phyloP scores from a whole-genome alignment of 2,329 filamentous ascomycete species.

The Truncatella angustata region DNA sequence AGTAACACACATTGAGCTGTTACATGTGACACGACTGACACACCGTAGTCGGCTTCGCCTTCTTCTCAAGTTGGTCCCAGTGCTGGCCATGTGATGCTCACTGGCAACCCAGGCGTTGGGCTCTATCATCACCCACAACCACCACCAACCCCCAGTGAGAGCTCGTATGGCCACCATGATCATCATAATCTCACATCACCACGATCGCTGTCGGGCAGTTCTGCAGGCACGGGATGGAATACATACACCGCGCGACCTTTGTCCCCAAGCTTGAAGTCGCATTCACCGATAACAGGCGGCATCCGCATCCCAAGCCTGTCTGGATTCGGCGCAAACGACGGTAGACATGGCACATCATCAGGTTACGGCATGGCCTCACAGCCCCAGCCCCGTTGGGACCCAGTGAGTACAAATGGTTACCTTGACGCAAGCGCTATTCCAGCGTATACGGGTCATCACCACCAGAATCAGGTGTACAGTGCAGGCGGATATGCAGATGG shows the following conservation, averaged over 20 bases:
- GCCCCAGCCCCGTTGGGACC: slow-evolving; percentile 26
- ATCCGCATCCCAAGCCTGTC: slow-evolving; percentile 35
- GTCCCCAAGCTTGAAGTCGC: slow-evolving; percentile 38
- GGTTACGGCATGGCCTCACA: slow-evolving; percentile 31
- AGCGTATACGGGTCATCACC: slow-evolving; percentile 27
- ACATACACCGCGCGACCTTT: slow-evolving; percentile 46
- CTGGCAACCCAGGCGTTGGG: slow-evolving; percentile 30
- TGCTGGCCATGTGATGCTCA: slow-evolving; percentile 25
- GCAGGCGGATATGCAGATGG: slow-evolving; percentile 40
- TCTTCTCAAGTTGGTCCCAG: slow-evolving; percentile 23
- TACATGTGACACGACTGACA: slow-evolving; percentile 11
- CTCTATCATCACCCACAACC: slow-evolving; percentile 32
- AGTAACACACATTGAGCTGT: slow-evolving; percentile 13
- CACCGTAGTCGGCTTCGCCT: slow-evolving; percentile 30
- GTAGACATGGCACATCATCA: slow-evolving; percentile 33
- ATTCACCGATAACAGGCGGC: slow-evolving; percentile 31
- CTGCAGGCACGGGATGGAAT: slow-evolving; percentile 49
- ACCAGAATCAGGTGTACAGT: slow-evolving; percentile 41
- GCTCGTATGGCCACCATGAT: slow-evolving; percentile 37
- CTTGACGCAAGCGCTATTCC: slow-evolving; percentile 22
- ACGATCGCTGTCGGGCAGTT: slow-evolving; percentile 47
- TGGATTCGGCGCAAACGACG: slow-evolving; percentile 36
- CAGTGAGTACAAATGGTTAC: slow-evolving; percentile 25
- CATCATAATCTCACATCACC: slow-evolving; percentile 53
- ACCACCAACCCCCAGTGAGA: slow-evolving; percentile 36